Conservation (phyloP, 2,329 filamentous ascomycete species). For the Herpotrichia juniperi region DNA sequence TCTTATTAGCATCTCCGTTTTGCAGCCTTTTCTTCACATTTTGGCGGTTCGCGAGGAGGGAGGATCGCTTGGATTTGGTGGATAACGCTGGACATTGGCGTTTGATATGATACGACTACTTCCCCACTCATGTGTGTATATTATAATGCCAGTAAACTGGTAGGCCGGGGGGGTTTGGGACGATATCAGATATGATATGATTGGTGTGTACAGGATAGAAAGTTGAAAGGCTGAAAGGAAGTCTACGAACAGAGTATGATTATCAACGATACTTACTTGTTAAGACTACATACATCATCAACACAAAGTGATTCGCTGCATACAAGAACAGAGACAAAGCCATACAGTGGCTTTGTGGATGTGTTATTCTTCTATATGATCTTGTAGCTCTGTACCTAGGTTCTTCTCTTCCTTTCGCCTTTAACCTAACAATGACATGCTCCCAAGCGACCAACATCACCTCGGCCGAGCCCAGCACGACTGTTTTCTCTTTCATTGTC, state of each 20-base stretch:
- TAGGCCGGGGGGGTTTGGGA: background rate
- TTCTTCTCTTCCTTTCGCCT: too few species aligned
- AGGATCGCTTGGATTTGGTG: conserved; percentile 1
- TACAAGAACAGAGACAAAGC: too few species aligned
- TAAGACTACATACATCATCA: too few species aligned
- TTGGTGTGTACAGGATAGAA: background rate
- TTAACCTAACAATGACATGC: too few species aligned
- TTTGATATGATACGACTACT: conserved; percentile 16
- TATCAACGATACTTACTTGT: too few species aligned
- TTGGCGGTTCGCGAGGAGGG: background rate
- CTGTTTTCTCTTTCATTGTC: background rate
- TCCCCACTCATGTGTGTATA: conserved; percentile 30
- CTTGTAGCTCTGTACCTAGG: too few species aligned
- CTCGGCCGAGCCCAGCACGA: background rate
- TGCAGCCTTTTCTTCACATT: conserved; percentile 14
- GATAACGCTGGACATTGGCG: conserved; percentile 21
- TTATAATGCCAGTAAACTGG: conserved; percentile 6
- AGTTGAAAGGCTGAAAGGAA: background rate
- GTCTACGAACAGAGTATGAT: background rate
- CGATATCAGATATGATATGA: background rate
- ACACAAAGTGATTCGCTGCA: too few species aligned
- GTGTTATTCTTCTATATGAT: too few species aligned
- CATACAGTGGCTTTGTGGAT: too few species aligned
- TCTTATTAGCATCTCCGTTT: conserved; percentile 13
- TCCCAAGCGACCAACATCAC: background rate